Conservation (phyloP, 1,139 yeast genomes). For the Taphrina deformans region DNA sequence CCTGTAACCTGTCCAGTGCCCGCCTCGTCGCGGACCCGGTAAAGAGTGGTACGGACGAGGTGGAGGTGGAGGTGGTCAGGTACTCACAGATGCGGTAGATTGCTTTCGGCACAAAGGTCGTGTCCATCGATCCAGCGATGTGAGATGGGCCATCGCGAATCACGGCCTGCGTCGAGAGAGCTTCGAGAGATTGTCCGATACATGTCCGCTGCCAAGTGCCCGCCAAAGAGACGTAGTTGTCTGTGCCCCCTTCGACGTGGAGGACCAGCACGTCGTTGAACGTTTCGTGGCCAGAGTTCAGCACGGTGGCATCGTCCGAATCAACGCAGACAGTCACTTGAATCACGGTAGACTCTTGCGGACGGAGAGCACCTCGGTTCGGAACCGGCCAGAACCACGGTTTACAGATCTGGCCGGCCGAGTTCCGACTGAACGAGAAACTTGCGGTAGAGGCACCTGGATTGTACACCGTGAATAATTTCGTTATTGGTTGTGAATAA, state of each 20-base stretch:
- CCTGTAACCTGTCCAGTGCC: conserved; percentile 6
- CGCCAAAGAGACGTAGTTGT: conserved; percentile 21
- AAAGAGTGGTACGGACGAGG: conserved; percentile 5
- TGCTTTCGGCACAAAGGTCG: conserved; percentile 18
- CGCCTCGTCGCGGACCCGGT: not conserved
- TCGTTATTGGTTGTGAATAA: not conserved
- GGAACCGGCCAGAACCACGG: conserved; percentile 28
- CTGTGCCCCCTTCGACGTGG: conserved; percentile 32
- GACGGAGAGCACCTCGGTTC: not conserved
- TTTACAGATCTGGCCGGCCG: not conserved
- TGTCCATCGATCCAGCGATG: not conserved
- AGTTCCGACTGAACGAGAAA: conserved; percentile 2
- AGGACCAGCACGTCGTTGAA: conserved; percentile 31
- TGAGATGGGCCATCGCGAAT: not conserved
- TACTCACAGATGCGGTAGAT: conserved; percentile 31
- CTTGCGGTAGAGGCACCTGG: not conserved
- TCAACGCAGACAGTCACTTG: conserved; percentile 16
- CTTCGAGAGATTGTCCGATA: conserved; percentile 28
- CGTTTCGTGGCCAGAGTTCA: conserved; percentile 18
- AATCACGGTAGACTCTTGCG: not conserved
- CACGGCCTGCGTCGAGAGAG: conserved; percentile 8
- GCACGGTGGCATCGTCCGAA: not conserved
- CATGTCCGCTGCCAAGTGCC: conserved; percentile 31
- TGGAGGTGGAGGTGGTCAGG: not conserved
- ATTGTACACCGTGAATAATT: conserved; percentile 2